These are phyloP conservation scores for Lyophyllum decastes DNA, from an alignment of 768 basidiomycete genomes.

Conservation along the genomic window DNA sequence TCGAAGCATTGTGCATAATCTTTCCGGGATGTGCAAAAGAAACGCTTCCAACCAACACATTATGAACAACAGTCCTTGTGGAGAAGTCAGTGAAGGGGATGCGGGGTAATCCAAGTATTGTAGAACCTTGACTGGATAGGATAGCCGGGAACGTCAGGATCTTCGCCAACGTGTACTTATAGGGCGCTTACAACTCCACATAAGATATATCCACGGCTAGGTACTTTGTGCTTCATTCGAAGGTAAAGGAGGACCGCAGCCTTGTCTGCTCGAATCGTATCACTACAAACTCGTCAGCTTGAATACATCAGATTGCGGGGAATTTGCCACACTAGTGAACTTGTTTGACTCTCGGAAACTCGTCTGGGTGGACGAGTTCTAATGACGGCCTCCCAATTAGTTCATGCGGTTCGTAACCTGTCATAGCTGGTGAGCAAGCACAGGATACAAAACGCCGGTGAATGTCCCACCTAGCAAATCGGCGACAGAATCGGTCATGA, in stretches of 20 bases:
- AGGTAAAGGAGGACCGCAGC: conserved; percentile 79
- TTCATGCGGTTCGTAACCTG: conserved; percentile 76
- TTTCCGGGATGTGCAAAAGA: conserved; percentile 79
- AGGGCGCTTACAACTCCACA: conserved; percentile 65
- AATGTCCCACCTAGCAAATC: conserved; percentile 57
- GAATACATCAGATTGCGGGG: background rate
- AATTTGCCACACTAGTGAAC: conserved; percentile 62
- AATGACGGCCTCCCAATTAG: conserved; percentile 69
- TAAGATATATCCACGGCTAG: conserved; percentile 72
- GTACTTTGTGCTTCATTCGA: conserved; percentile 79
- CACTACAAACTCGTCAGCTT: conserved; percentile 38
- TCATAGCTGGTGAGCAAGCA: background rate
- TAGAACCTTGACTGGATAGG: conserved; percentile 21
- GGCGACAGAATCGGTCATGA: conserved; percentile 63
- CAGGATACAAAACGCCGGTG: background rate
- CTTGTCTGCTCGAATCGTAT: conserved; percentile 77
- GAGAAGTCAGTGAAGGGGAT: conserved; percentile 4
- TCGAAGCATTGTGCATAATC: conserved; percentile 78
- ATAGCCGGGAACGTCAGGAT: conserved; percentile 1
- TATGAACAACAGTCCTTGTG: conserved; percentile 67
- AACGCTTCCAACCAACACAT: conserved; percentile 75
- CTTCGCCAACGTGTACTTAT: conserved; percentile 1
- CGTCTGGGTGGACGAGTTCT: conserved; percentile 81
- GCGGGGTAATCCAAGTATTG: background rate
- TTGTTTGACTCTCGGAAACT: conserved; percentile 62